phyloP scores from a whole-genome alignment of 208 protist species.

The Leishmania turanica region DNA sequence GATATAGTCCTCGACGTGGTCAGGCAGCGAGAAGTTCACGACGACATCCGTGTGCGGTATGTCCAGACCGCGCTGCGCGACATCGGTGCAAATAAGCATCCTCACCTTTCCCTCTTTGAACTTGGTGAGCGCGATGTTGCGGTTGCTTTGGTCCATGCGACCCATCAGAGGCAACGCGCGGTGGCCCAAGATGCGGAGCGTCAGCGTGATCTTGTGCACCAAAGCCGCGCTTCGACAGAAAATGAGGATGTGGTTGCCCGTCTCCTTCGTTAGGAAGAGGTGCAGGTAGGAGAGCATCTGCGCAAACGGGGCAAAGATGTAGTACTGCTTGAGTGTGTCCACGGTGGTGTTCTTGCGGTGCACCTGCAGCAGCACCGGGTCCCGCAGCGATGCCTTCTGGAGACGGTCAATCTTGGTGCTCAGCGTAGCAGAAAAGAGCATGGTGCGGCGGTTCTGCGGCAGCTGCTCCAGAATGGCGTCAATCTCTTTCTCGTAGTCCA shows the following conservation, averaged over 20 bases:
- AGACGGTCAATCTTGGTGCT: conserved; percentile 98
- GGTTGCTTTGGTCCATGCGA: conserved; percentile 92
- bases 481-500: conserved; percentile 99
- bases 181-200: conserved; percentile 90
- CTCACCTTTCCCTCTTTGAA: conserved; percentile 91
- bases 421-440: conserved; percentile 99
- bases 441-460: conserved; percentile 91
- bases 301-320: conserved; percentile 97
- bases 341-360: conserved; percentile 97
- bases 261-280: conserved; percentile 87
- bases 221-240: conserved; percentile 92
- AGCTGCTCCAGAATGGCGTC: conserved; percentile 95
- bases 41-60: conserved; percentile 98
- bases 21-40: conserved; percentile 98
- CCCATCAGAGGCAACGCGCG: conserved; percentile 92
- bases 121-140: conserved; percentile 88
- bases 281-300: conserved; percentile 92
- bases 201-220: conserved; percentile 91
- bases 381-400: conserved; percentile 96
- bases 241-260: conserved; percentile 91
- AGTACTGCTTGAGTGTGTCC: conserved; percentile 96
- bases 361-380: conserved; percentile 97
- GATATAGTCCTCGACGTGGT: conserved; percentile 97
- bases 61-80: conserved; percentile 96
- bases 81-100: conserved; percentile 93